phyloP scores from a whole-genome alignment of 2,329 filamentous ascomycete genomes.

The Xylaria sp. region DNA sequence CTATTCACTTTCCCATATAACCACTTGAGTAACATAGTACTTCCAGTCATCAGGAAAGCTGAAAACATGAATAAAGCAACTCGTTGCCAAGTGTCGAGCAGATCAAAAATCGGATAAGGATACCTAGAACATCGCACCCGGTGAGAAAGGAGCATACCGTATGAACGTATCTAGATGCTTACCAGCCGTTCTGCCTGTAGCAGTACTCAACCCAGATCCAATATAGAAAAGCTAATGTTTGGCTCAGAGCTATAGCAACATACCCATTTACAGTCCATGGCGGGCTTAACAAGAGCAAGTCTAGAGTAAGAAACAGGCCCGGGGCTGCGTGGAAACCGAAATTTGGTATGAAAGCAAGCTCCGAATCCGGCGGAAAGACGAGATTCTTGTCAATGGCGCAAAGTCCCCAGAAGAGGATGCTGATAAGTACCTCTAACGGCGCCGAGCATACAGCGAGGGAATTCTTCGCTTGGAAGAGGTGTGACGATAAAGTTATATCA shows the following conservation, averaged over 20 bases:
- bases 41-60: slow-evolving; percentile 76
- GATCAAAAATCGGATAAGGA: slow-evolving; percentile 84
- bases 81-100: slow-evolving; percentile 74
- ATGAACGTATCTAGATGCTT: slow-evolving; percentile 43
- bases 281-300: slow-evolving; percentile 75
- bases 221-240: slow-evolving; percentile 71
- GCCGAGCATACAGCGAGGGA: slow-evolving; percentile 71
- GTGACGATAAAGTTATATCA: slow-evolving; percentile 68
- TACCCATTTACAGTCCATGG: slow-evolving; percentile 75
- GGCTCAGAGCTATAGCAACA: slow-evolving; percentile 68
- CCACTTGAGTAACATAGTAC: slow-evolving; percentile 75
- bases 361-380: slow-evolving; percentile 65
- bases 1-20: slow-evolving; percentile 76
- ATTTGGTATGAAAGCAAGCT: slow-evolving; percentile 67
- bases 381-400: slow-evolving; percentile 65
- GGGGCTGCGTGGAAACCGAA: slow-evolving; percentile 75
- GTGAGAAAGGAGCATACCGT: slow-evolving; percentile 15
- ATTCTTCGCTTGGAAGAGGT: slow-evolving; percentile 76
- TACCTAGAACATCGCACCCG: slow-evolving; percentile 63
- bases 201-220: slow-evolving; percentile 84
- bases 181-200: slow-evolving; percentile 74
- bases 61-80: slow-evolving; percentile 75
- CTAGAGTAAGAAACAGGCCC: slow-evolving; percentile 70
- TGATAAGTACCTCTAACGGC: slow-evolving; percentile 77
- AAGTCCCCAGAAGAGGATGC: slow-evolving; percentile 78